These are phyloP conservation scores for Mycena venus DNA, from an alignment of 768 basidiomycete genomes.

Conservation along the genomic window DNA sequence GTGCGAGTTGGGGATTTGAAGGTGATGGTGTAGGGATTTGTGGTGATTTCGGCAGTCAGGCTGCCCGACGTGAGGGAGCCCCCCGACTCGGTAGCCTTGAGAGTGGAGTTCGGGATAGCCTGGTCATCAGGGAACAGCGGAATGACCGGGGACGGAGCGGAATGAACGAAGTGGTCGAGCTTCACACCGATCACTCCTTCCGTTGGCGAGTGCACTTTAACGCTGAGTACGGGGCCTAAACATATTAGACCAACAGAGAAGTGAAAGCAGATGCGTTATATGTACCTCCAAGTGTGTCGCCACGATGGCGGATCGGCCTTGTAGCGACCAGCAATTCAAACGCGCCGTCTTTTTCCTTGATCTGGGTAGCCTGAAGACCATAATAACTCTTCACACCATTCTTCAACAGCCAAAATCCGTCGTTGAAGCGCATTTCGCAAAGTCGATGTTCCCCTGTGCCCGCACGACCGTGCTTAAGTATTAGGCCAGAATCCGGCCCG, in stretches of 20 bases:
- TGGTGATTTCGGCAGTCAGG: slow-evolving; percentile 66
- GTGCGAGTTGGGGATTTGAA: slow-evolving; percentile 65
- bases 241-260: slow-evolving; percentile 33
- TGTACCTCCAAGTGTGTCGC: slow-evolving; percentile 72
- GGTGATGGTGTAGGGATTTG: slow-evolving; percentile 72
- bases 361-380: slow-evolving; percentile 72
- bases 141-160: slow-evolving; percentile 61
- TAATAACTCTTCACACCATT: slow-evolving; percentile 72
- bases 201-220: slow-evolving; percentile 68
- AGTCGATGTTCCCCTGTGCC: background rate
- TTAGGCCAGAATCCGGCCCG: slow-evolving; percentile 33
- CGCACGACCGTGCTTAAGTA: background rate
- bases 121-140: slow-evolving; percentile 74
- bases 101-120: slow-evolving; percentile 57
- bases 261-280: background rate
- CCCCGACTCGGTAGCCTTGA: slow-evolving; percentile 48
- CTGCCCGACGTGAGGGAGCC: slow-evolving; percentile 59
- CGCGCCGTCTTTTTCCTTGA: slow-evolving; percentile 56
- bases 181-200: slow-evolving; percentile 69
- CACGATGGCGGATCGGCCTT: slow-evolving; percentile 70
- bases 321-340: slow-evolving; percentile 74
- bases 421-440: slow-evolving; percentile 74
- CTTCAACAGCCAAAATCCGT: slow-evolving; percentile 80
- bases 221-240: slow-evolving; percentile 62
- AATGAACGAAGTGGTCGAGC: slow-evolving; percentile 66